A percentile compares a stretch with the other conserved stretches of the same genome.
phyloP scores from a whole-genome alignment of 1,284 basidiomycete genomes.

The Ceratobasidium sp. region DNA sequence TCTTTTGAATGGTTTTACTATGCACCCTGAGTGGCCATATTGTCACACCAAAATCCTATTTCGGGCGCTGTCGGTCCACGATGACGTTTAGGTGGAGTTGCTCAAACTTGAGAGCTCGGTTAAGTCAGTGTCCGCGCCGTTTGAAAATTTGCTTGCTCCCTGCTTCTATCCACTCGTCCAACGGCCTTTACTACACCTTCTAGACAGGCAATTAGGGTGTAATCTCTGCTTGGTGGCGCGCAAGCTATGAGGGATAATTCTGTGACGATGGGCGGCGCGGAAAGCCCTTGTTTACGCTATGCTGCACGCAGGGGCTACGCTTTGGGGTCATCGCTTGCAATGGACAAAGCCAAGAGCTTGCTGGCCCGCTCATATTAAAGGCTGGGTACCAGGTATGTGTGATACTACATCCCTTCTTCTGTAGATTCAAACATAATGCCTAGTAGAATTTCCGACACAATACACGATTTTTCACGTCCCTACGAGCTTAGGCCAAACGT shows the following conservation, averaged over 20 bases:
- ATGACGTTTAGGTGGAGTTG: too few relatives aligned
- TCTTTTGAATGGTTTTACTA: too few relatives aligned
- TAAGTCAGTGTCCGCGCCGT: not conserved
- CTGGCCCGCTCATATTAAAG: not conserved
- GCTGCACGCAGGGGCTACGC: not conserved
- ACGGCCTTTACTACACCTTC: too few relatives aligned
- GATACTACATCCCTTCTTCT: too few relatives aligned
- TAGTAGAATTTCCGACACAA: not conserved
- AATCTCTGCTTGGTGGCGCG: not conserved
- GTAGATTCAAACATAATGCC: not conserved
- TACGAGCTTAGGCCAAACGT: not conserved
- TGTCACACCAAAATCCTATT: too few relatives aligned
- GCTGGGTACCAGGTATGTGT: not conserved
- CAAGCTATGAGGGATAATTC: not conserved
- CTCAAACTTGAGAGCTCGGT: not conserved
- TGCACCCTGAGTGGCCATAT: too few relatives aligned
- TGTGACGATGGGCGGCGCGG: not conserved
- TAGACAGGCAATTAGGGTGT: not conserved
- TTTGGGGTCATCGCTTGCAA: slow-evolving; percentile 2
- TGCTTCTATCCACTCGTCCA: too few relatives aligned
- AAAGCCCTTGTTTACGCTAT: not conserved
- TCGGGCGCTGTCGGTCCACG: too few relatives aligned
- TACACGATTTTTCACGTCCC: not conserved
- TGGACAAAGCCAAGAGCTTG: not conserved
- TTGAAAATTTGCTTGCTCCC: not conserved